These are phyloP conservation scores for Tympanopsis confertula DNA, from an alignment of 2,329 filamentous ascomycete species.

Conservation along the genomic window DNA sequence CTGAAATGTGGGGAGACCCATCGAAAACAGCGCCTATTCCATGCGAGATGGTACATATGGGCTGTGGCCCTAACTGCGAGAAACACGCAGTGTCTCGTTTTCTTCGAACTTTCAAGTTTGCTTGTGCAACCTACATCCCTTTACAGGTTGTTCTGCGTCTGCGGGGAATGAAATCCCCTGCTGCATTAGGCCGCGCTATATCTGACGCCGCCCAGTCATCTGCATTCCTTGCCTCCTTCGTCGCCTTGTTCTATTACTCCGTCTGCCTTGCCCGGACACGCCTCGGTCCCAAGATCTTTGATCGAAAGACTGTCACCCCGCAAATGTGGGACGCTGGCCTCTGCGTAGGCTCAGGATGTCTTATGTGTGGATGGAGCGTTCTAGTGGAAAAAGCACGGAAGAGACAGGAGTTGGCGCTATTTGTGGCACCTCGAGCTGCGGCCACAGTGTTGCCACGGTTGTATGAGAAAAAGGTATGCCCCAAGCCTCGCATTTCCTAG, in stretches of 20 bases:
- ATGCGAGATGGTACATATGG: conserved; percentile 77
- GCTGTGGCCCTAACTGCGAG: conserved; percentile 62
- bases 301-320: conserved; percentile 30
- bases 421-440: conserved; percentile 68
- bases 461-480: conserved; percentile 37
- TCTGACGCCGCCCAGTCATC: conserved; percentile 58
- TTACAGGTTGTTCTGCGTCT: conserved; percentile 58
- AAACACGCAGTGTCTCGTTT: conserved; percentile 61
- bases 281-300: conserved; percentile 57
- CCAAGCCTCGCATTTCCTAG: conserved; percentile 12
- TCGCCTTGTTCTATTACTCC: conserved; percentile 72
- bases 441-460: conserved; percentile 63
- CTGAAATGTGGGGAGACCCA: conserved; percentile 63
- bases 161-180: conserved; percentile 28
- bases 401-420: conserved; percentile 66
- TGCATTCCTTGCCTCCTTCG: conserved; percentile 66
- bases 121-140: conserved; percentile 66
- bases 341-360: conserved; percentile 62
- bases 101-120: conserved; percentile 57
- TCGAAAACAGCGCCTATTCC: conserved; percentile 59
- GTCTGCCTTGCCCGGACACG: conserved; percentile 69
- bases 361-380: conserved; percentile 73
- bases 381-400: conserved; percentile 55
- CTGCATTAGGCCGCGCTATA: conserved; percentile 33
- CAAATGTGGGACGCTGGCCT: conserved; percentile 48